Conservation (phyloP, 805 yeast species). For the Wickerhamiella australiensis region DNA sequence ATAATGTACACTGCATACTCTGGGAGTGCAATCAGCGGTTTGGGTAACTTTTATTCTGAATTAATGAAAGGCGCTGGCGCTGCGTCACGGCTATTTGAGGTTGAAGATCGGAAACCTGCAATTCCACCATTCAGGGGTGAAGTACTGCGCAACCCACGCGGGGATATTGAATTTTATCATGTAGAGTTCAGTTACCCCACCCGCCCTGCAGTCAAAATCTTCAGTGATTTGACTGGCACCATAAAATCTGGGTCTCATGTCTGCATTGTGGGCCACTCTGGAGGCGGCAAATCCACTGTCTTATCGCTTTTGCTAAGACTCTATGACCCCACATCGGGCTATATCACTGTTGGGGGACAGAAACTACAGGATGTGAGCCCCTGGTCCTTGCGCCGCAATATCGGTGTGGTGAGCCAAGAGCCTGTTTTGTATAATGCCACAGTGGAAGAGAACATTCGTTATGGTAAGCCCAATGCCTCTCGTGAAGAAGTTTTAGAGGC, state of each 20-base stretch:
- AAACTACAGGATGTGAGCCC: conserved; percentile 54
- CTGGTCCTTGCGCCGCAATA: conserved; percentile 54
- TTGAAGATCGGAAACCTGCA: conserved; percentile 62
- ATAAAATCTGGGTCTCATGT: conserved; percentile 75
- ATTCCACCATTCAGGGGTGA: conserved; percentile 58
- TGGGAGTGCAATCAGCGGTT: conserved; percentile 82
- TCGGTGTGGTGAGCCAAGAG: conserved; percentile 91
- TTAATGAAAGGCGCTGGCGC: conserved; percentile 97
- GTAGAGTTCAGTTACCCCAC: conserved; percentile 75
- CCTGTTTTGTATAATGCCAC: conserved; percentile 82
- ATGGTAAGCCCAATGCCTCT: conserved; percentile 52
- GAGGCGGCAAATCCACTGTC: conserved; percentile 88
- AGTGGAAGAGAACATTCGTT: conserved; percentile 66
- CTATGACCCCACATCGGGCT: conserved; percentile 65
- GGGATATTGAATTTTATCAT: conserved; percentile 46
- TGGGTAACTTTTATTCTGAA: conserved; percentile 85
- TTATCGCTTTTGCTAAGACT: conserved; percentile 67
- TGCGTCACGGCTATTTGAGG: conserved; percentile 78
- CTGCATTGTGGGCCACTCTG: conserved; percentile 94
- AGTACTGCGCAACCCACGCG: conserved; percentile 28
- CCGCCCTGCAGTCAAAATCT: conserved; percentile 57
- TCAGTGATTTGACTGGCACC: conserved; percentile 44
- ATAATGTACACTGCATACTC: conserved; percentile 93
- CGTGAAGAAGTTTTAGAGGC: conserved; percentile 45
- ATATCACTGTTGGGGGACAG: conserved; percentile 50